phyloP scores from a whole-genome alignment of 2,329 filamentous ascomycete species.

The Colletotrichum magnum region DNA sequence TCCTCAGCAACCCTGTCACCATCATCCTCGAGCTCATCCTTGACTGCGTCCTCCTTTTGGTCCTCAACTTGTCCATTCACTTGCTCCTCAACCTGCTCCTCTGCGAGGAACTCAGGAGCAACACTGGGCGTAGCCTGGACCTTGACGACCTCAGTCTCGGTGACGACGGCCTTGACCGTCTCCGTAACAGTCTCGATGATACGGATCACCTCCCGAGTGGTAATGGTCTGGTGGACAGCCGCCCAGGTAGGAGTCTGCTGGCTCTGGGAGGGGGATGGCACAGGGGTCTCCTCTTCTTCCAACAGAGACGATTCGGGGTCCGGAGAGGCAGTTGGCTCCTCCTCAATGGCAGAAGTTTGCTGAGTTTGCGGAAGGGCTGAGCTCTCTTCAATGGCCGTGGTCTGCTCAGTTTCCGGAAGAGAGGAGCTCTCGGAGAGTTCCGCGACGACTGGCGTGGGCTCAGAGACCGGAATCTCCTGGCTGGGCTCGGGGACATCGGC shows the following conservation, averaged over 20 bases:
- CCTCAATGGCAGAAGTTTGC: not conserved
- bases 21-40: not conserved
- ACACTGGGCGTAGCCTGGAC: constrained; percentile 15
- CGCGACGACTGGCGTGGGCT: not conserved
- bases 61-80: too few relatives aligned
- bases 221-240: constrained; percentile 45
- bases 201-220: constrained; percentile 48
- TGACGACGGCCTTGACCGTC: constrained; percentile 41
- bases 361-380: not conserved
- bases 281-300: constrained; percentile 1
- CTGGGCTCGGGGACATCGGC: not conserved
- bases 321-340: not conserved
- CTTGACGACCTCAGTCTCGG: constrained; percentile 46
- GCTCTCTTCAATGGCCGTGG: not conserved
- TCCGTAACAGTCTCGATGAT: constrained; percentile 54
- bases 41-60: not conserved
- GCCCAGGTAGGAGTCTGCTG: too few relatives aligned
- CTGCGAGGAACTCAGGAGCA: not conserved
- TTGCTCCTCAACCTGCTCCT: not conserved
- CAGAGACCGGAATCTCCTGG: not conserved
- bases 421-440: not conserved
- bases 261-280: not conserved
- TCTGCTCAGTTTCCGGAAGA: not conserved
- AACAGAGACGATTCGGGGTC: not conserved
- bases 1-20: not conserved